Base-by-base conservation (phyloP, 2,329 filamentous ascomycete species). In the Trichocomaceae sp. region DNA sequence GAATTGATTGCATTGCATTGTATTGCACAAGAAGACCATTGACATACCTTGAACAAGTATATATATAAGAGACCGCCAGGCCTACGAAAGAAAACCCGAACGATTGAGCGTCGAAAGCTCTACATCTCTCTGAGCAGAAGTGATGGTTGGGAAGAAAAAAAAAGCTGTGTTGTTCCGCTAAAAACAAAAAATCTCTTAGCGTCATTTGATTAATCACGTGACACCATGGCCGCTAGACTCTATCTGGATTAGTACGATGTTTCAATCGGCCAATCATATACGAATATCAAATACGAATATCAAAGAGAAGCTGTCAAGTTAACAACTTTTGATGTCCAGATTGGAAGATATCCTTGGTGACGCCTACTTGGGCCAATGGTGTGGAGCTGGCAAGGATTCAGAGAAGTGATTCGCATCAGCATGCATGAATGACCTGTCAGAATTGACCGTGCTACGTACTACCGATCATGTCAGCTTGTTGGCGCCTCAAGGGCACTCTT, bases 1-100 rank as follows among this genome's bases (percentile, higher is more conserved):
- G 47, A 35, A 55, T 55, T 23, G 33, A 64, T 62, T 59, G 47
- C 29, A 55, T 55, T 23, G 33, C 33, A 37, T 15, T 39, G 35
- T 2, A 17, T 29, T 5, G 26, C 4, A 39, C 13, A n/a, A 37
- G 13, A 39, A 10, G 35, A 39, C n/a, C 26, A 51, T 26, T 23
- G 39, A 41, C 5, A 51, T 44, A 17, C 1, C n/a, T 50, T 15
- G 13, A 45, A n/a, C 41, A 45, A 33, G 39, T 7, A 22, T 19
- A 44, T 19, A 44, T 19, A 19, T 17, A 9, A 9, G 5, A 33
- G 6, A 37, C 17, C 26, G 1, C 15, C 19, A 22, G 39, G 39
- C 17, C 17, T 22, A n/a, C 22, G 15, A 51, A 51, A 29, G 26
- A 35, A 44, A 7, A 6, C 35, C 29, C 33, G 22, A 20, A 50